These are phyloP conservation scores for Curvularia lunata DNA, from an alignment of 2,329 filamentous ascomycete species.

Conservation along the genomic window DNA sequence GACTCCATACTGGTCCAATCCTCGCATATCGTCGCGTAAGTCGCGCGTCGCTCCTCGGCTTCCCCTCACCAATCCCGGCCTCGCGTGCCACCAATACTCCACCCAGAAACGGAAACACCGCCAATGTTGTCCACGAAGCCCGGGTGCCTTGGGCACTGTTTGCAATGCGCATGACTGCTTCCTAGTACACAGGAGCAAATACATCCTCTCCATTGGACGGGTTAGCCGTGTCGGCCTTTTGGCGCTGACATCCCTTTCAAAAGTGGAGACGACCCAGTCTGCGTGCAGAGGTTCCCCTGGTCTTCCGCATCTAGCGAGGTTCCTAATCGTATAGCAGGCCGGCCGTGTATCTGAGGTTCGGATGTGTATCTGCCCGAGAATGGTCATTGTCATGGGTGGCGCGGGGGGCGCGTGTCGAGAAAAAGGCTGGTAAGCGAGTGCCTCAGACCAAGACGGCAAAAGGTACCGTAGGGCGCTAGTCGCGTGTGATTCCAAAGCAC, in stretches of 20 bases:
- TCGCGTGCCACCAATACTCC: slow-evolving; percentile 10
- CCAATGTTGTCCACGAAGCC: background rate
- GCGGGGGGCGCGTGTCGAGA: slow-evolving; percentile 7
- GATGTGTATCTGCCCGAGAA: slow-evolving; percentile 1
- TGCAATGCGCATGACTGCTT: slow-evolving; percentile 1
- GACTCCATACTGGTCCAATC: background rate
- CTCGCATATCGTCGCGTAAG: slow-evolving; percentile 11
- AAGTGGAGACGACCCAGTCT: background rate
- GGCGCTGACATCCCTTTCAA: background rate
- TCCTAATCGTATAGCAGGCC: background rate
- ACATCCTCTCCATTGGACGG: background rate
- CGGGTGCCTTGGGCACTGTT: background rate
- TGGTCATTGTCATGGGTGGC: slow-evolving; percentile 1
- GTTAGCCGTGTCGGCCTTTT: background rate
- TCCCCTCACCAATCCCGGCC: slow-evolving; percentile 19
- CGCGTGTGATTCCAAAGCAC: background rate
- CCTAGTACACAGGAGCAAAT: background rate
- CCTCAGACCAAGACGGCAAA: background rate
- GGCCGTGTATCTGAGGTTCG: background rate
- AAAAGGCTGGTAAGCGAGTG: slow-evolving; percentile 12
- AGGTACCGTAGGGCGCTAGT: background rate
- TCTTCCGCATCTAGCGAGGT: background rate
- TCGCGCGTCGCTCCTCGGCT: slow-evolving; percentile 17
- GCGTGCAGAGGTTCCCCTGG: background rate
- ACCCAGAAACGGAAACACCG: slow-evolving; percentile 4